Evolutionary conservation across 768 basidiomycete species (phyloP).

Genomic region (Xerocomus brunneocitrinus): DNA sequence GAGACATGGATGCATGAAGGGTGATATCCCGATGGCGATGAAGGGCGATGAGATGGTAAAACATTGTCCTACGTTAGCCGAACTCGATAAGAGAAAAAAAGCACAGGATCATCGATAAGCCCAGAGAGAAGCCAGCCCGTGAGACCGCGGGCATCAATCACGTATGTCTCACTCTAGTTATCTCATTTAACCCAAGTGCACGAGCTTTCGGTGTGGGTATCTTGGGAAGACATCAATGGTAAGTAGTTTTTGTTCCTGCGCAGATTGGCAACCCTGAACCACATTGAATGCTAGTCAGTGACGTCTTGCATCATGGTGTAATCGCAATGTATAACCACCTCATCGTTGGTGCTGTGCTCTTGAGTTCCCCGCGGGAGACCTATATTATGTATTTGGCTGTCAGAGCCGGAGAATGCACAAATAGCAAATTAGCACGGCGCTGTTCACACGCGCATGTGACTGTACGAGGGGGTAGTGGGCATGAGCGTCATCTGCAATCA

Average conservation of each 20-base stretch:
- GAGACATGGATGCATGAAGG: conserved; percentile 60
- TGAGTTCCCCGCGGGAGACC: conserved; percentile 19
- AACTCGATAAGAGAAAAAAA: background rate
- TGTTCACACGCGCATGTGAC: background rate
- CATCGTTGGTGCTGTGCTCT: conserved; percentile 69
- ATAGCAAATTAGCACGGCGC: conserved; percentile 44
- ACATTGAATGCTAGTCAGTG: conserved; percentile 47
- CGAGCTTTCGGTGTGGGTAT: conserved; percentile 58
- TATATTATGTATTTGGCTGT: conserved; percentile 84
- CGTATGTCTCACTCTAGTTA: conserved; percentile 40
- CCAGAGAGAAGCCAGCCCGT: conserved; percentile 46
- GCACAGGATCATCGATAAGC: conserved; percentile 45
- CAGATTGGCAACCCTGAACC: conserved; percentile 1
- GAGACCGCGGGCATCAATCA: conserved; percentile 50
- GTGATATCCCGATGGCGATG: conserved; percentile 77
- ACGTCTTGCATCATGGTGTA: conserved; percentile 67
- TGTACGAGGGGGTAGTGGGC: conserved; percentile 59
- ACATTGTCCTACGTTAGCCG: conserved; percentile 51
- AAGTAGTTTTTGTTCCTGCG: conserved; percentile 8
- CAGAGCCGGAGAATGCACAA: conserved; percentile 66
- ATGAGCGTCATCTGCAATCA: conserved; percentile 57
- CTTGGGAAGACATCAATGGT: conserved; percentile 81
- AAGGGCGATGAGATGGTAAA: conserved; percentile 67
- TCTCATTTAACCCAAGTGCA: conserved; percentile 68
- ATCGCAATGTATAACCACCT: conserved; percentile 65